Evolutionary conservation across 768 basidiomycete genomes (phyloP).

Genomic region (Leccinum variicolor): DNA sequence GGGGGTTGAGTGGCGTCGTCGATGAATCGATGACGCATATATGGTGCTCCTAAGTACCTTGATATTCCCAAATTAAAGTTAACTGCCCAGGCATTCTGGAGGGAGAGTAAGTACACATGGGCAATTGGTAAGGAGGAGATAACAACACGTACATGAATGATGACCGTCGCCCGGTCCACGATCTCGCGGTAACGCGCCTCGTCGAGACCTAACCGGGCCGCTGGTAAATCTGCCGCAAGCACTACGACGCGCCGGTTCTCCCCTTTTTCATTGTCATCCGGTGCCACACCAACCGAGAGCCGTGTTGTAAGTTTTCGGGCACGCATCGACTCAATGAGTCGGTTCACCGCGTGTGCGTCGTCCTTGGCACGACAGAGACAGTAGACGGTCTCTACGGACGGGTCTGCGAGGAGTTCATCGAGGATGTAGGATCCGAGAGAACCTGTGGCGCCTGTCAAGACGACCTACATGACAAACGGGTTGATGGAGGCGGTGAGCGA

Average conservation of each 20-base stretch:
- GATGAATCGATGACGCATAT: neutral
- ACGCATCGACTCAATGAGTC: neutral
- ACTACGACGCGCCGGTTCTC: constrained; percentile 33
- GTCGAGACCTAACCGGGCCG: constrained; percentile 39
- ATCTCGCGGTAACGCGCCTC: constrained; percentile 36
- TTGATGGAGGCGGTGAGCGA: neutral
- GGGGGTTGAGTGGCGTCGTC: neutral
- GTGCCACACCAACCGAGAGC: neutral
- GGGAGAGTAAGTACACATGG: neutral
- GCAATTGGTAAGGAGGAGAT: neutral
- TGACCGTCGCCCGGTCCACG: constrained; percentile 34
- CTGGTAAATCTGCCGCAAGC: constrained; percentile 42
- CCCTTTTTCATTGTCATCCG: neutral
- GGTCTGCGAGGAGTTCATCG: constrained; percentile 31
- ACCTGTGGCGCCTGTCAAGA: constrained; percentile 53
- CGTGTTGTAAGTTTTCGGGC: neutral
- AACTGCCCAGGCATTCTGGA: constrained; percentile 54
- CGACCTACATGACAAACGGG: constrained; percentile 9
- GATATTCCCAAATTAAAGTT: constrained; percentile 45
- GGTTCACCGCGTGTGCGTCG: constrained; percentile 36
- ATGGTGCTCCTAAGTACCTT: constrained; percentile 9
- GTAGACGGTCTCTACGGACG: constrained; percentile 31
- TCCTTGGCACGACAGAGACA: constrained; percentile 49
- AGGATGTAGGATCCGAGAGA: constrained; percentile 50
- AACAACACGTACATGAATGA: constrained; percentile 40